phyloP scores from a whole-genome alignment of 1,284 basidiomycete genomes.

The Sphagnurus paluster region DNA sequence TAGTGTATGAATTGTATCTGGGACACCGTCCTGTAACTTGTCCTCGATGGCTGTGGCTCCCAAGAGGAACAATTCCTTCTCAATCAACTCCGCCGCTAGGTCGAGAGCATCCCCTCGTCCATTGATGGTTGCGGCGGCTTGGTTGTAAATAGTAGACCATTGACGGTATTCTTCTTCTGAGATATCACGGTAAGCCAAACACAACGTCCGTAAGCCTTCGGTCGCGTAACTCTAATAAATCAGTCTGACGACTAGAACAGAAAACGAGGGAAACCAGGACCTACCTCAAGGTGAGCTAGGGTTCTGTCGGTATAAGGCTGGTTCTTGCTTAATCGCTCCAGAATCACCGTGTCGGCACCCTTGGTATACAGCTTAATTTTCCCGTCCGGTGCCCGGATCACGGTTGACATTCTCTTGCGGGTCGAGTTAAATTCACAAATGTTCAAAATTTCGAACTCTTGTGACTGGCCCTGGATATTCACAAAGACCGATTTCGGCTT shows the following conservation, averaged over 20 bases:
- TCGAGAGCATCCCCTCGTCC: conserved; percentile 94
- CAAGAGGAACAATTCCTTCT: conserved; percentile 89
- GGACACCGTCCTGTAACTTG: conserved; percentile 97
- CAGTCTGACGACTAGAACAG: conserved; percentile 13
- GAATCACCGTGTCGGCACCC: conserved; percentile 97
- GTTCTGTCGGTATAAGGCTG: conserved; percentile 90
- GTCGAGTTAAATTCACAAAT: conserved; percentile 99
- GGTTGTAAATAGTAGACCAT: conserved; percentile 87
- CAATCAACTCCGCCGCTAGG: conserved; percentile 93
- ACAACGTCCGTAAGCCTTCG: conserved; percentile 95
- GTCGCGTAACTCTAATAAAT: conserved; percentile 85
- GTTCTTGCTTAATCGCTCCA: conserved; percentile 81
- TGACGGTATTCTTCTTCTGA: conserved; percentile 88
- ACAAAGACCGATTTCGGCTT: conserved; percentile 96
- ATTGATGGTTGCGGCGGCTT: conserved; percentile 91
- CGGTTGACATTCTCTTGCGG: conserved; percentile 96
- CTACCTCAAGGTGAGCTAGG: conserved; percentile 85
- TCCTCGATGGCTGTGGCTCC: conserved; percentile 99
- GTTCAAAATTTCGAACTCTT: conserved; percentile 92
- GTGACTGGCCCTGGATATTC: conserved; percentile 69
- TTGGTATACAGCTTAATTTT: conserved; percentile 96
- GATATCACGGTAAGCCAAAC: conserved; percentile 91
- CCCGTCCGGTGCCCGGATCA: conserved; percentile 87
- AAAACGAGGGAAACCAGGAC: conserved; percentile 16
- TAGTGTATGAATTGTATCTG: conserved; percentile 96